Base-by-base conservation (phyloP, 2,329 filamentous ascomycete species). In the Cladosporium austrohemisphaericum region DNA sequence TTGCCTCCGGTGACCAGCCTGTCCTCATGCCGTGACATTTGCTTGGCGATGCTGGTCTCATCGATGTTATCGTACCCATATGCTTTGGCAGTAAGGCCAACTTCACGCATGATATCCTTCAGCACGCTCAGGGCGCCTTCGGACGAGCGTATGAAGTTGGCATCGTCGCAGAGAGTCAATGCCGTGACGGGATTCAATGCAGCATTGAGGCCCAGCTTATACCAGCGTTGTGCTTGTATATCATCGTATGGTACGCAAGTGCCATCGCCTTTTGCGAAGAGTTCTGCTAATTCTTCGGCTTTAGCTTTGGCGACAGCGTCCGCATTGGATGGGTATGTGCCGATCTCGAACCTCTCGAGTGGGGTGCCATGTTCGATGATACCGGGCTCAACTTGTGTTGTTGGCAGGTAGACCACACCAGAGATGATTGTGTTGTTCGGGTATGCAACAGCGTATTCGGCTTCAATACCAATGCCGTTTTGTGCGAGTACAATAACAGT, bases 391-490 rank as follows among this genome's bases (percentile, higher is more conserved):
- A 71, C 69, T 57, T 80, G 77, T 0, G 75, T 76, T 0, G 70
- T 72, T 2, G 76, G 75, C 10, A 80, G 65, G 55, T 81, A 80
- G 22, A 76, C 71, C 1, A 82, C 79, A 16, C 74, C 75, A 20
- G 76, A 79, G 9, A 83, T 63, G 28, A 84, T 72, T 0, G 78
- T 74, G 25, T 75, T 76, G 0, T 60, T 49, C 0, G 78, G 77
- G 53, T 78, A 84, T 0, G 66, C 63, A 0, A 60, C 57, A 0
- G 65, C 58, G 40, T 81, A 82, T 7, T 78, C 74, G 7, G 76
- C 71, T 58, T 84, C 81, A 50, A 82, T 81, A 0, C 71, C 74
- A 32, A 84, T 76, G 0, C 81, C 81, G 55, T 84, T 84, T 53
- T 84, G 80, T 5, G 81, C 72, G 0, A 84, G 72, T 3, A 79